Conservation (phyloP, 495 filamentous ascomycete species). For the Tuber aestivum region DNA sequence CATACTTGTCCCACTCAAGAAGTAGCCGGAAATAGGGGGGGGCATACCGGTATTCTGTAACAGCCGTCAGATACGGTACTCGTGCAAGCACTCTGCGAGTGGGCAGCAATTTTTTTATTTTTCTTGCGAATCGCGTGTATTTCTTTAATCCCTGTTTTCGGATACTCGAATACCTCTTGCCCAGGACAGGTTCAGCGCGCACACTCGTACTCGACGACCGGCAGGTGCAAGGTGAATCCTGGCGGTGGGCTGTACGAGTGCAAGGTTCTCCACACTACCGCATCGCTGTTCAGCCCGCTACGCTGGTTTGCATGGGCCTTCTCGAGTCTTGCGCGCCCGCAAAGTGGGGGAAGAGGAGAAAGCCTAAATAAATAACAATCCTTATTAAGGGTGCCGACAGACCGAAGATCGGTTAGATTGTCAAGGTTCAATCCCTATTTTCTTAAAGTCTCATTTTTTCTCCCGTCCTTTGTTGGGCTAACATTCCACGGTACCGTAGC, state of each 20-base stretch:
- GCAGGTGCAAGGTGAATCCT: not conserved
- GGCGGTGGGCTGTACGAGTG: not conserved
- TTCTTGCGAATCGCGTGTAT: not conserved
- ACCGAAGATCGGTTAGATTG: not conserved
- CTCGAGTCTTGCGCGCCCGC: not conserved
- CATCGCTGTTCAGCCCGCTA: slow-evolving; percentile 2
- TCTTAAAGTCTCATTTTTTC: not conserved
- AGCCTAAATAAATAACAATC: not conserved
- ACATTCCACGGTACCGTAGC: not conserved
- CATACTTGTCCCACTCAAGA: not conserved
- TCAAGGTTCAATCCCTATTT: slow-evolving; percentile 6
- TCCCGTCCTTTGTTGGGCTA: not conserved
- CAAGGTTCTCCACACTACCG: slow-evolving; percentile 1
- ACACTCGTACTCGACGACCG: not conserved
- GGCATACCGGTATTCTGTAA: not conserved
- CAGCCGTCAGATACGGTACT: not conserved
- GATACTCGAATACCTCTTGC: too few relatives aligned
- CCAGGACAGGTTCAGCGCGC: not conserved
- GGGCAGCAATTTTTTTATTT: not conserved
- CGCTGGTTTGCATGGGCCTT: not conserved
- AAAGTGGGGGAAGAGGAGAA: not conserved
- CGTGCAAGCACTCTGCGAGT: not conserved
- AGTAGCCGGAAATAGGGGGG: not conserved
- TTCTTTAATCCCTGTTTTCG: too few relatives aligned
- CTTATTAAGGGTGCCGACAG: not conserved